These are phyloP conservation scores for Penicillium herquei DNA, from an alignment of 495 filamentous ascomycete species.

Conservation along the genomic window DNA sequence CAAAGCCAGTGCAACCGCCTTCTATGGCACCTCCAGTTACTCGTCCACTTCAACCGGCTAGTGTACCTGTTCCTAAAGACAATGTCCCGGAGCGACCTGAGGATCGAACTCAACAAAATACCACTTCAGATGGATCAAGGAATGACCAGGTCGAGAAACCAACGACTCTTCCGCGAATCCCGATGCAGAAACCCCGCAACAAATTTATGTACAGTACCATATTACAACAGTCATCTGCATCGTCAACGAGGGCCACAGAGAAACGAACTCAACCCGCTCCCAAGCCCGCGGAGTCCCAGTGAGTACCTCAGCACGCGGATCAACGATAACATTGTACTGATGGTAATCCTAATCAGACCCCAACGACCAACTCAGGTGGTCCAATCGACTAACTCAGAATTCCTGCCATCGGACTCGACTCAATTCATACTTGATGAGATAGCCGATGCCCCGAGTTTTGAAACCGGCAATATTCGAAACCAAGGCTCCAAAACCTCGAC, in stretches of 20 bases:
- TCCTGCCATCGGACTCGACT: slow-evolving; percentile 30
- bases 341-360: slow-evolving; percentile 11
- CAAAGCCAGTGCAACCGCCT: background rate
- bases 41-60: background rate
- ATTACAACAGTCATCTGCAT: slow-evolving; percentile 4
- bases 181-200: background rate
- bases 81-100: background rate
- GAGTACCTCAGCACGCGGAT: slow-evolving; percentile 26
- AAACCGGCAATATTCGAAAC: background rate
- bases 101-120: background rate
- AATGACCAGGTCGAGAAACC: background rate
- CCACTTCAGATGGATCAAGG: background rate
- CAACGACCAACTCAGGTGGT: background rate
- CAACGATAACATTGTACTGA: slow-evolving; percentile 12
- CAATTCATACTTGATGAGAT: slow-evolving; percentile 35
- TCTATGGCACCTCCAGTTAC: background rate
- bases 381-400: slow-evolving; percentile 19
- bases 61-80: background rate
- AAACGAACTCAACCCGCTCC: slow-evolving; percentile 6
- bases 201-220: slow-evolving; percentile 1
- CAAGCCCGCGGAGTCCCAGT: slow-evolving; percentile 22
- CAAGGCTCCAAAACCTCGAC: background rate
- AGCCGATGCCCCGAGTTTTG: slow-evolving; percentile 10
- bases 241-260: slow-evolving; percentile 4
- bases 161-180: background rate